A percentile compares a stretch with the other conserved stretches of the same genome.
Evolutionary conservation across 805 yeast genomes (phyloP).

Genomic region (Lipomyces starkeyi): DNA sequence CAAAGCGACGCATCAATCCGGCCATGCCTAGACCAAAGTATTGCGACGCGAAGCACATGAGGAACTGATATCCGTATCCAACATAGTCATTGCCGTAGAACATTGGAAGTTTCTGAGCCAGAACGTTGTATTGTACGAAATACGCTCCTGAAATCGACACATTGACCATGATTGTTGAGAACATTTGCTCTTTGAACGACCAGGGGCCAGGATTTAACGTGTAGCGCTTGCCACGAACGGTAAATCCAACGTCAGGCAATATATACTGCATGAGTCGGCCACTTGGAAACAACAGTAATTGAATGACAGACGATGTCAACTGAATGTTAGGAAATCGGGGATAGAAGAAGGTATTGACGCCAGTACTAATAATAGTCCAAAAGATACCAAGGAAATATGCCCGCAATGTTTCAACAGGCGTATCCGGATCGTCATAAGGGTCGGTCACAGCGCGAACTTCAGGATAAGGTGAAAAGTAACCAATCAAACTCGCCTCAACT

Average conservation of each 20-base stretch:
- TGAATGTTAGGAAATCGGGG: constrained; percentile 61
- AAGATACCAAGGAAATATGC: constrained; percentile 59
- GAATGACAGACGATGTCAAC: constrained; percentile 66
- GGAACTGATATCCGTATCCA: constrained; percentile 58
- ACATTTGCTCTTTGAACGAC: constrained; percentile 65
- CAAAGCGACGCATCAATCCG: constrained; percentile 63
- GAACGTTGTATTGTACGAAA: constrained; percentile 56
- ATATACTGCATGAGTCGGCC: constrained; percentile 50
- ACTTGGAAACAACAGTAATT: constrained; percentile 66
- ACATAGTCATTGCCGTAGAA: constrained; percentile 48
- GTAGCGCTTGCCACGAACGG: constrained; percentile 46
- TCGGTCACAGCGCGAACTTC: constrained; percentile 64
- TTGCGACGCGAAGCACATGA: constrained; percentile 61
- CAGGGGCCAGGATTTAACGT: constrained; percentile 66
- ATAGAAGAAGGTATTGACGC: constrained; percentile 63
- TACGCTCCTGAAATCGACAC: constrained; percentile 55
- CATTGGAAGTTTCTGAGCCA: constrained; percentile 56
- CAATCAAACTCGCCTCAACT: constrained; percentile 53
- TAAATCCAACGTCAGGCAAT: constrained; percentile 35
- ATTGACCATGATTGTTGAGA: constrained; percentile 55
- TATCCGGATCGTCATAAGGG: constrained; percentile 56
- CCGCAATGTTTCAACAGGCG: constrained; percentile 58
- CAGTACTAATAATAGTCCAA: constrained; percentile 63
- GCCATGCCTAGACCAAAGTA: constrained; percentile 72
- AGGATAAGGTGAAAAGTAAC: constrained; percentile 60